Base-by-base conservation (phyloP, 2,329 filamentous ascomycete genomes). In the Cercospora zeina region DNA sequence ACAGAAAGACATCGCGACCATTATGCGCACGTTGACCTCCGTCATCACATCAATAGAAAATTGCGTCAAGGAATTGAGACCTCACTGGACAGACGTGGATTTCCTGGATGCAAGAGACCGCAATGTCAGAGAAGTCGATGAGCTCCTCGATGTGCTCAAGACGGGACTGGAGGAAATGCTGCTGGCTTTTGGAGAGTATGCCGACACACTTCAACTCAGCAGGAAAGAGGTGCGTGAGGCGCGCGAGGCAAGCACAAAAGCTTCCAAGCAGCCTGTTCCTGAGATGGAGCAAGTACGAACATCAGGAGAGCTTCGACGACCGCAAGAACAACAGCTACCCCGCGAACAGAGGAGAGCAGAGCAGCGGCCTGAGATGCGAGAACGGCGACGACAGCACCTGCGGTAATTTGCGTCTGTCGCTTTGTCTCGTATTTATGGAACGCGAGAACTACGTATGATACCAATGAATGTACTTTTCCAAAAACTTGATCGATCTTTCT, bases 1-100 rank as follows among this genome's bases (percentile, higher is more conserved):
- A n/a, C 89, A 96, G 67, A 82, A 87, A 47, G 90, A 95, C 66
- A 86, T 97, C 1, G 85, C 89, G 0, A 78, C 78, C 54, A 87
- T 96, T 61, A 85, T 97, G 55, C 85, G 88, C 51, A 85, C 86
- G 1, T 85, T 96, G 64, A 93, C 90, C 0, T 69, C 75, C 0
- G 86, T 89, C 0, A 87, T 92, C 60, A 82, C 79, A 59, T 86
- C 86, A 67, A 78, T 96, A 3, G 88, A 96, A 70, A 77, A 73
- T 1, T 91, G 96, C 72, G 82, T 86, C 66, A 74, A 75, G 7
- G 77, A 70, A 2, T 78, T 89, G 47, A 81, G 85, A 1, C 76
- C 85, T 3, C 90, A 95, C 75, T 96, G 91, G 91, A 93, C 90
- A 1, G 92, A 96, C 73, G 78, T 89, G 2, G 80, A 83, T 16